These are phyloP conservation scores for Flaveria linearis DNA, from an alignment of 129 eudicot genomes.

Conservation along the genomic window DNA sequence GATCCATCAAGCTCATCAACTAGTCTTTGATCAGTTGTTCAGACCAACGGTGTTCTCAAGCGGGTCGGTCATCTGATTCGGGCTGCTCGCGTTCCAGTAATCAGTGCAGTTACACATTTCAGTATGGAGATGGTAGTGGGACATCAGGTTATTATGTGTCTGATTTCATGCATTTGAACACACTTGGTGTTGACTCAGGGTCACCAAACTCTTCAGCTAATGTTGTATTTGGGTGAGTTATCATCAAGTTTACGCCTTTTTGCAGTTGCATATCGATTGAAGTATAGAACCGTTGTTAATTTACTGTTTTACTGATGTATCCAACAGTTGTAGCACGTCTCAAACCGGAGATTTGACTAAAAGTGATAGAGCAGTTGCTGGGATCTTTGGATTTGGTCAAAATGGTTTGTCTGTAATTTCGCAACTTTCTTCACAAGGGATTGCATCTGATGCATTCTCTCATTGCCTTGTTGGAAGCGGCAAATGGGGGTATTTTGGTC, in stretches of 20 bases:
- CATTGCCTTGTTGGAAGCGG: constrained; percentile 85
- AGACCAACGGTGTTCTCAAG: constrained; percentile 74
- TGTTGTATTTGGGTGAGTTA: constrained; percentile 85
- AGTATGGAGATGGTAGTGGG: constrained; percentile 96
- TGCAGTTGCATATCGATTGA: not conserved
- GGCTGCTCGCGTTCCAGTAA: constrained; percentile 55
- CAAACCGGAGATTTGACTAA: constrained; percentile 84
- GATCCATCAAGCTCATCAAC: constrained; percentile 80
- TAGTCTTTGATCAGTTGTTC: constrained; percentile 62
- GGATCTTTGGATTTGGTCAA: constrained; percentile 97
- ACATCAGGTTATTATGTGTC: constrained; percentile 83
- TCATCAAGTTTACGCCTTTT: constrained; percentile 6
- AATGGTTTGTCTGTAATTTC: constrained; percentile 85
- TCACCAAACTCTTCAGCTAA: constrained; percentile 67
- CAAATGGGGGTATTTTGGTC: constrained; percentile 87
- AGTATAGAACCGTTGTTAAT: not conserved
- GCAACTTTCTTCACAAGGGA: constrained; percentile 82
- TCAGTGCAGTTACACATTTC: constrained; percentile 81
- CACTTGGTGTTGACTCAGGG: constrained; percentile 53
- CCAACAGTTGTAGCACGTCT: constrained; percentile 85
- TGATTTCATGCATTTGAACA: constrained; percentile 69
- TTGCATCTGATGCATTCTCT: constrained; percentile 78
- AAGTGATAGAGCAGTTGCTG: constrained; percentile 91
- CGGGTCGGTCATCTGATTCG: constrained; percentile 64
- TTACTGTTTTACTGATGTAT: constrained; percentile 20